Evolutionary conservation across 768 basidiomycete species (phyloP).

Genomic region (Pleurotus pulmonarius): DNA sequence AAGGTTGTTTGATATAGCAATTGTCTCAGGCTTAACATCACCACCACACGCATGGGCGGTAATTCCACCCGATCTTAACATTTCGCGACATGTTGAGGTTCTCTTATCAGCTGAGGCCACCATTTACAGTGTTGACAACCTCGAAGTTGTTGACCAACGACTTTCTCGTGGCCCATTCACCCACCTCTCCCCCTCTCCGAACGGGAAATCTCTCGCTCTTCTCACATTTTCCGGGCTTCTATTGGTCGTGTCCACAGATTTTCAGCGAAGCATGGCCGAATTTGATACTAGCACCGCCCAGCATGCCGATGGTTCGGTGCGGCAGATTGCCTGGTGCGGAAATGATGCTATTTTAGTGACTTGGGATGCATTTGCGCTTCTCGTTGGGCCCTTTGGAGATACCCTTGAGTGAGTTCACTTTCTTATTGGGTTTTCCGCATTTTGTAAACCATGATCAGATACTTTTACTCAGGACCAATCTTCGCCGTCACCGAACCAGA

Average conservation of each 20-base stretch:
- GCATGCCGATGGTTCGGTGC: conserved; percentile 54
- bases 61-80: conserved; percentile 85
- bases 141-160: conserved; percentile 86
- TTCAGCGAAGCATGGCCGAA: conserved; percentile 84
- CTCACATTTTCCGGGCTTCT: conserved; percentile 69
- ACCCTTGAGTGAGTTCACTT: conserved; percentile 62
- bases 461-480: conserved; percentile 70
- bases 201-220: conserved; percentile 88
- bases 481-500: conserved; percentile 86
- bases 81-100: conserved; percentile 88
- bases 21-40: conserved; percentile 58
- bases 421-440: neutral
- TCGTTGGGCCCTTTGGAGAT: conserved; percentile 94
- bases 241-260: conserved; percentile 95
- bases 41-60: conserved; percentile 85
- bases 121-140: conserved; percentile 81
- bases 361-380: conserved; percentile 71
- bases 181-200: conserved; percentile 86
- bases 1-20: neutral
- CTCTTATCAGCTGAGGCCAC: conserved; percentile 79
- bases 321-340: conserved; percentile 91
- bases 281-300: conserved; percentile 63
- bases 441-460: conserved; percentile 42
- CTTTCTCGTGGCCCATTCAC: conserved; percentile 86
- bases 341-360: conserved; percentile 90